Conservation (phyloP, 176 grass and related monocot species). For the Aegilops speltoides region DNA sequence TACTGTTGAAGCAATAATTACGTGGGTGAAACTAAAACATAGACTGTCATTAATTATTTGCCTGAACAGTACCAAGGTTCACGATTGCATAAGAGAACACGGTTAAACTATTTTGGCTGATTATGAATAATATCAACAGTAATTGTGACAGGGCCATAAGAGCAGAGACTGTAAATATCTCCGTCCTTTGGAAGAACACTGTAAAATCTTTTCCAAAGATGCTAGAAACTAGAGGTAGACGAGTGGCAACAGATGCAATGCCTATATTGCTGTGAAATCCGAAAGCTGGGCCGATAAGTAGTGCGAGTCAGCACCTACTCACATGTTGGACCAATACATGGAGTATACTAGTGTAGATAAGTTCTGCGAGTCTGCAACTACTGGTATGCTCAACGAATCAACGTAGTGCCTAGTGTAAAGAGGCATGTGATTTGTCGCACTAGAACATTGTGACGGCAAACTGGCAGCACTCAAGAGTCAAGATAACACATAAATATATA, state of each 20-base stretch:
- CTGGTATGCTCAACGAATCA: neutral
- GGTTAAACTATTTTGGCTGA: neutral
- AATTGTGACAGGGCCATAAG: neutral
- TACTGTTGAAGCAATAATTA: slow-evolving; percentile 2
- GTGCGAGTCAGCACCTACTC: neutral
- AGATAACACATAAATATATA: neutral
- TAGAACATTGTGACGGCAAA: neutral
- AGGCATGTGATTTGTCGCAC: neutral
- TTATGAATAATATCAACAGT: neutral
- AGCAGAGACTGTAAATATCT: neutral
- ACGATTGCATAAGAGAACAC: neutral
- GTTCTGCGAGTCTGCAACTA: neutral
- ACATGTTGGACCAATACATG: neutral
- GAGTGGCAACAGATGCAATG: neutral
- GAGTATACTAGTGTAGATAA: neutral
- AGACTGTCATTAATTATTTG: neutral
- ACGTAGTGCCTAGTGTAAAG: neutral
- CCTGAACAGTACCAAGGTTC: neutral
- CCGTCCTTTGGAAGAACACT: too few relatives aligned
- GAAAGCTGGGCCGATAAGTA: neutral
- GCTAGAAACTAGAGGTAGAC: neutral
- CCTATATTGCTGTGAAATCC: neutral
- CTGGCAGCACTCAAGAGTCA: neutral
- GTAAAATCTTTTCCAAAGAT: neutral
- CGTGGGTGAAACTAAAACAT: neutral